Conservation (phyloP, 495 filamentous ascomycete genomes). For the Xylaria curta region DNA sequence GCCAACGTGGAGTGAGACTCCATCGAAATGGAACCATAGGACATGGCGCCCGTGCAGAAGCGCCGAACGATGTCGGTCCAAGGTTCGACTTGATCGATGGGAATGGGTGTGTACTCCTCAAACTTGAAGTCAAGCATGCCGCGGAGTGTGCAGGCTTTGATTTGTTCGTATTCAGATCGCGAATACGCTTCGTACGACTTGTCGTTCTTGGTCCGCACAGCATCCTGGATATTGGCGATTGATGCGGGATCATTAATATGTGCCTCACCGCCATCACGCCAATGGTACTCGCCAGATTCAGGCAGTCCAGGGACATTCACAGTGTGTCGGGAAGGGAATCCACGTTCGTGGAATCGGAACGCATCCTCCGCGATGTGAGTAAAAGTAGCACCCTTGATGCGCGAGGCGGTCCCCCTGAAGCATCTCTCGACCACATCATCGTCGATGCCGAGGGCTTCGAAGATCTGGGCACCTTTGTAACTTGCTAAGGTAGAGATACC, state of each 20-base stretch:
- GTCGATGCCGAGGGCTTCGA: constrained; percentile 97
- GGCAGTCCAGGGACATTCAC: constrained; percentile 81
- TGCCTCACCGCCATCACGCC: constrained; percentile 98
- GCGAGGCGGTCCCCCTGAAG: constrained; percentile 94
- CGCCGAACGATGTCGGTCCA: constrained; percentile 99
- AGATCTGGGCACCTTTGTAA: constrained; percentile 99
- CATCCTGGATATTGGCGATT: constrained; percentile 98
- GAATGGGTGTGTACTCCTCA: constrained; percentile 82
- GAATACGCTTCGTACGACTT: constrained; percentile 99
- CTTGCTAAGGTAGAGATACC: constrained; percentile 97
- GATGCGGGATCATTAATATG: constrained; percentile 95
- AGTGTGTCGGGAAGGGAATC: constrained; percentile 85
- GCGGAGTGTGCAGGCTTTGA: constrained; percentile 96
- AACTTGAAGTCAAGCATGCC: constrained; percentile 98
- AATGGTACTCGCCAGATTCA: constrained; percentile 98
- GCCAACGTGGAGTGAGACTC: constrained; percentile 97
- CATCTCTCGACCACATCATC: constrained; percentile 95
- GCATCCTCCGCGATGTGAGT: constrained; percentile 96
- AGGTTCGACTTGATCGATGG: constrained; percentile 97
- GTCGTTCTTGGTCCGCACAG: constrained; percentile 98
- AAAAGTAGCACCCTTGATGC: constrained; percentile 95
- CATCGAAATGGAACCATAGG: constrained; percentile 99
- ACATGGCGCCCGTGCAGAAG: constrained; percentile 99
- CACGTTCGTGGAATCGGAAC: constrained; percentile 95
- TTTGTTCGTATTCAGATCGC: constrained; percentile 91